Base-by-base conservation (phyloP, 2,329 filamentous ascomycete genomes). In the Colletotrichum tanaceti region DNA sequence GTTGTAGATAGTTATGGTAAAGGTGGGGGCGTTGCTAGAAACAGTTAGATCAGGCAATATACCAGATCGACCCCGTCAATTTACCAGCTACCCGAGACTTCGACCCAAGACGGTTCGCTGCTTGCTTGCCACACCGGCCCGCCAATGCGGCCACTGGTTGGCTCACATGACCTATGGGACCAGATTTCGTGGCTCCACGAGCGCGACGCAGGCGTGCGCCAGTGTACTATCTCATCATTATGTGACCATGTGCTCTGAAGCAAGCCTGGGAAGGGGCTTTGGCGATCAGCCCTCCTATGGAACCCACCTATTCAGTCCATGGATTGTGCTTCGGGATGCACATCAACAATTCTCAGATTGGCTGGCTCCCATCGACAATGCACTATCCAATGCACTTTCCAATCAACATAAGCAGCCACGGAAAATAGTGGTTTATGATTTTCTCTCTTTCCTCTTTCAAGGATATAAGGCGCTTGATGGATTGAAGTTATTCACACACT, bases 401-500 rank as follows among this genome's bases (percentile, higher is more conserved):
- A 52, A 52, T 35, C 49, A 35, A 18, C 28, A 10, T 18, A 18
- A 35, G 28, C 4, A 11, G 18, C 13, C n/a, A 35, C 6, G 5
- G n/a, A 18, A 16, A 32, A 5, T 5, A 3, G 22, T 6, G 3
- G 28, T 20, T 38, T 44, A 10, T 9, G n/a, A n/a, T 35, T 10
- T 35, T 35, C 32, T 35, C 32, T 35, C 32, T 35, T 35, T 9
- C 32, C 32, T 35, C 20, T 54, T 63, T 55, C 24, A 38, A 28
- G 35, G 61, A 68, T 54, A 60, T 62, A 53, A 46, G 22, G 65
- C 7, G 32, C 50, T 50, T 60, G 49, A 54, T 60, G 35, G 49
- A 65, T 52, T 57, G 65, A 65, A 59, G 55, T 61, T 68, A 60
- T 68, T 65, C 62, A 68, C 54, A 68, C 65, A 60, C 62, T 65